Conservation (phyloP, 129 eudicot species). For the Logfia minima region DNA sequence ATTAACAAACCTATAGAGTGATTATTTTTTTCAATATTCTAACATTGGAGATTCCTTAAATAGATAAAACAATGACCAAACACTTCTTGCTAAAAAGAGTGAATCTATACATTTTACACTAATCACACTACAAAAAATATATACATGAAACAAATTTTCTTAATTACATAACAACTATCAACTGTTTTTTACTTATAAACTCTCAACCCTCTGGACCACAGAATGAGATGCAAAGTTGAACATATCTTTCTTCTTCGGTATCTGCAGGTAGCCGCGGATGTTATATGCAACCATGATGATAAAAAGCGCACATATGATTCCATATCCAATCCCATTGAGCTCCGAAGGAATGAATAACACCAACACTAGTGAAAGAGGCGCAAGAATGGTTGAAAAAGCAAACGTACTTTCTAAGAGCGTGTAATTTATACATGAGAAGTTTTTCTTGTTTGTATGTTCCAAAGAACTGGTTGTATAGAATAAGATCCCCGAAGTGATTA, state of each 20-base stretch:
- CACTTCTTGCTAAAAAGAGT: no score
- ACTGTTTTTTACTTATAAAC: no score
- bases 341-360: conserved; percentile 3
- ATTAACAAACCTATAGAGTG: no score
- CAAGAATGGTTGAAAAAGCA: conserved; percentile 4
- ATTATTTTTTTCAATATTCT: no score
- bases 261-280: neutral
- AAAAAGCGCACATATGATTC: neutral
- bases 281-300: neutral
- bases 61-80: no score
- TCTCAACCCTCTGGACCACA: no score
- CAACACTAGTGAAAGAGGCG: neutral
- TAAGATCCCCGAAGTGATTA: neutral
- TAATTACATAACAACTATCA: no score
- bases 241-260: neutral
- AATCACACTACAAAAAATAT: no score
- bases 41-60: no score
- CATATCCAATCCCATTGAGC: conserved; percentile 5
- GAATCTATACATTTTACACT: no score
- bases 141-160: no score
- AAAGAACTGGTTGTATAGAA: neutral
- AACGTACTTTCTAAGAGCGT: neutral
- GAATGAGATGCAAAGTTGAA: neutral
- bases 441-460: neutral
- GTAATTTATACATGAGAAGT: neutral